Conservation (phyloP, 2,329 filamentous ascomycete species). For the Bipolaris gigantea region DNA sequence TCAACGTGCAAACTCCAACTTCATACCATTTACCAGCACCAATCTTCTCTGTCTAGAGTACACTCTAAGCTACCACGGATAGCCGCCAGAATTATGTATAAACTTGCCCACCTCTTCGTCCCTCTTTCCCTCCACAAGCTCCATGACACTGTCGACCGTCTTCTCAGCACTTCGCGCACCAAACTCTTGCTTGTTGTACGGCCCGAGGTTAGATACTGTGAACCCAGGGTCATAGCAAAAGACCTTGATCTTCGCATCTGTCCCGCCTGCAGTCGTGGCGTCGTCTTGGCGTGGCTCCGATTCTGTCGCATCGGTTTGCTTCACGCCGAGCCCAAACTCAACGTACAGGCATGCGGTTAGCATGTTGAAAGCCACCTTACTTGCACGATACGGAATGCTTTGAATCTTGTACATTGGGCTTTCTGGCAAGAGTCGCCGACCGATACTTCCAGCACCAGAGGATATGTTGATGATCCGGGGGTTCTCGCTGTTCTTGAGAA, state of each 20-base stretch:
- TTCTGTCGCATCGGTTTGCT: constrained; percentile 11
- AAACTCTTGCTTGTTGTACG: constrained; percentile 38
- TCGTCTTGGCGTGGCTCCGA: not conserved
- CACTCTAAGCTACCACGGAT: constrained; percentile 32
- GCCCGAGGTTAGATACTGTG: constrained; percentile 39
- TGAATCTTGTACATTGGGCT: constrained; percentile 33
- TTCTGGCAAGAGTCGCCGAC: constrained; percentile 27
- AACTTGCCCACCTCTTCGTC: constrained; percentile 40
- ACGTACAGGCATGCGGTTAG: constrained; percentile 37
- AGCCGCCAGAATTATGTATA: constrained; percentile 37
- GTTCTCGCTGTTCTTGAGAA: constrained; percentile 21
- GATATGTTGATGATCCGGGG: constrained; percentile 44
- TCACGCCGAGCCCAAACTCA: constrained; percentile 28
- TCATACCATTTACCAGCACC: too few relatives aligned
- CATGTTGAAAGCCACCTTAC: constrained; percentile 48
- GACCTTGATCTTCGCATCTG: constrained; percentile 35
- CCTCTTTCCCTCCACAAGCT: constrained; percentile 44
- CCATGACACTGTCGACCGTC: constrained; percentile 39
- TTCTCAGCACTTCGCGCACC: constrained; percentile 43
- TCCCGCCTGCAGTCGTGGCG: constrained; percentile 6
- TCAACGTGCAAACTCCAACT: too few relatives aligned
- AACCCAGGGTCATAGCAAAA: constrained; percentile 47
- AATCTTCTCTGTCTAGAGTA: too few relatives aligned
- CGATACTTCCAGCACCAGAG: constrained; percentile 42
- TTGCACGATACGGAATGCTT: constrained; percentile 38